Conservation (phyloP, 495 filamentous ascomycete genomes). For the Neurospora sp. region DNA sequence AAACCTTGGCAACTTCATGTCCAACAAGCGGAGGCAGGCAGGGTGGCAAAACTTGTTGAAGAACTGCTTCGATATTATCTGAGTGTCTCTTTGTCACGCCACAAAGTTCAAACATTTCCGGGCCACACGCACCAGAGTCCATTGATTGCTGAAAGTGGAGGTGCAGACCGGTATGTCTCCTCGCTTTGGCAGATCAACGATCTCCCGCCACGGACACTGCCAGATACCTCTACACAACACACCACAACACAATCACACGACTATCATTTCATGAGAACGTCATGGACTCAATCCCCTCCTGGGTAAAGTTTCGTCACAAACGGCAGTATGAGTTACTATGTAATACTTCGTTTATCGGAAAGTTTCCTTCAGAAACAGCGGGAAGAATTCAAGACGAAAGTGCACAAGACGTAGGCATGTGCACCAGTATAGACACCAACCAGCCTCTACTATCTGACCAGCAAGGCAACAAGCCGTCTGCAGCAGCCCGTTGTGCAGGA, state of each 20-base stretch:
- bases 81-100: neutral
- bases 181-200: neutral
- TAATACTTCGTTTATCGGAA: neutral
- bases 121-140: neutral
- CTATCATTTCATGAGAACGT: neutral
- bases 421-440: neutral
- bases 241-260: neutral
- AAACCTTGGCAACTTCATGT: neutral
- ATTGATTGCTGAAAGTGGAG: neutral
- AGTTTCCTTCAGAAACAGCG: neutral
- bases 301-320: neutral
- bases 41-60: neutral
- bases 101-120: neutral
- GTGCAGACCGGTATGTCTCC: neutral
- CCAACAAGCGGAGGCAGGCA: neutral
- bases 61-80: neutral
- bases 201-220: neutral
- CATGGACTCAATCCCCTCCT: neutral
- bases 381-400: neutral
- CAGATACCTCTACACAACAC: neutral
- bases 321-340: neutral
- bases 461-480: neutral
- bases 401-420: neutral
- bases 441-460: neutral
- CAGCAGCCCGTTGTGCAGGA: neutral